Base-by-base conservation (phyloP, 2,329 filamentous ascomycete species). In the Hypoxylon sp. region DNA sequence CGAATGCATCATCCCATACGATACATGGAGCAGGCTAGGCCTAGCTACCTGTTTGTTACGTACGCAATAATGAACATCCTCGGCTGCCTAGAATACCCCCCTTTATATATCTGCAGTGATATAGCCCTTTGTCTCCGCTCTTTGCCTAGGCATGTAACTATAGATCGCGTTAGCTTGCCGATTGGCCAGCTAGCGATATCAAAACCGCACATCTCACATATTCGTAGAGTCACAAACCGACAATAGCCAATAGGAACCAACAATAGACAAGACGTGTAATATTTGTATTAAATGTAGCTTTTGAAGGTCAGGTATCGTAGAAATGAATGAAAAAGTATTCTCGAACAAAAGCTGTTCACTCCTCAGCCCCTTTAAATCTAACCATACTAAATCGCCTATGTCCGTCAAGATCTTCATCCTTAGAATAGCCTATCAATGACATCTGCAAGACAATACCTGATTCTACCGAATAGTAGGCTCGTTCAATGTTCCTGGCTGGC, bases 41-140 rank as follows among this genome's bases (percentile, higher is more conserved):
- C 52, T 32, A 45, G 14, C 25, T 49, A 49, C 25, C 17, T 30
- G 17, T 30, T 30, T 30, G 14, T 36, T 30, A 55, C n/a, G n/a
- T 41, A 55, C n/a, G n/a, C 28, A 25, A 30, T 28, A 2, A 19
- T 17, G 17, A 30, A 32, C 10, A 56, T 17, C 53, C 53, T 56
- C 53, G 53, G 53, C 48, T 34, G 14, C 48, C 28, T 21, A 21
- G 48, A n/a, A 21, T 19, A 34, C 28, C 53, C 38, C 38, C 53
- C 17, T 34, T 34, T 34, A 56, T 17, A 13, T 45, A 56, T 14
- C 32, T 38, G 32, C 28, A 43, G 34, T 17, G 48, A 25, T 32
- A 59, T 38, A 41, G 43, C 25, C 25, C 11, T 48, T 21, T 19
- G 49, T 60, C 62, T 43, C 55, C 62, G 62, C 62, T 65, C 43